Evolutionary conservation across 306 rosid species (phyloP).

Genomic region (Senna tora): DNA sequence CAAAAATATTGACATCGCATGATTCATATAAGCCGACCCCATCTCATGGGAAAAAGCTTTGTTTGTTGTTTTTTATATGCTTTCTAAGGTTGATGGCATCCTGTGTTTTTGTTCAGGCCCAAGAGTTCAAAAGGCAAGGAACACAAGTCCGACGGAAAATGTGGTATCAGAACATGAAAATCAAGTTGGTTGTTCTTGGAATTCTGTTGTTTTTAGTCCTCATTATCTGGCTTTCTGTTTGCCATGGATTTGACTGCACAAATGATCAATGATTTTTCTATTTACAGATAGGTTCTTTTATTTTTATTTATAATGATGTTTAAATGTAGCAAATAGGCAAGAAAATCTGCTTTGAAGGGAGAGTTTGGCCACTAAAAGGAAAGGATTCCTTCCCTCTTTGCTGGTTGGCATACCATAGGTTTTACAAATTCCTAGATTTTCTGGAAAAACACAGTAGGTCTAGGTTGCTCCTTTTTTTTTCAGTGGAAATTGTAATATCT

Average conservation of each 20-base stretch:
- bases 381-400: conserved; percentile 39
- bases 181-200: conserved; percentile 81
- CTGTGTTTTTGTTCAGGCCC: conserved; percentile 64
- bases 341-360: conserved; percentile 36
- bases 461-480: conserved; percentile 28
- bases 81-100: conserved; percentile 35
- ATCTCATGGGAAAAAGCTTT: too few relatives aligned
- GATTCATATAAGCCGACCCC: too few relatives aligned
- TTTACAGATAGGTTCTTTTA: conserved; percentile 33
- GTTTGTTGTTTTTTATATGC: too few relatives aligned
- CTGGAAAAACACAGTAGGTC: conserved; percentile 39
- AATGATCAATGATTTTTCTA: conserved; percentile 50
- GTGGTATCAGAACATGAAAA: conserved; percentile 99
- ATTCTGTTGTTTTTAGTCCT: conserved; percentile 69
- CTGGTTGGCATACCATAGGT: conserved; percentile 26
- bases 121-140: conserved; percentile 65
- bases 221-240: conserved; percentile 85
- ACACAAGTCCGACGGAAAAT: conserved; percentile 76
- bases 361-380: conserved; percentile 36
- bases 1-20: too few relatives aligned
- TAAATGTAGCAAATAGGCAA: conserved; percentile 22
- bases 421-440: conserved; percentile 32
- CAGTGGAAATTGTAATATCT: conserved; percentile 7
- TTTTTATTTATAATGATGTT: conserved; percentile 23
- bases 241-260: conserved; percentile 89